phyloP scores from a whole-genome alignment of 345 rosid genomes.

The Eucalyptus fibrosa region DNA sequence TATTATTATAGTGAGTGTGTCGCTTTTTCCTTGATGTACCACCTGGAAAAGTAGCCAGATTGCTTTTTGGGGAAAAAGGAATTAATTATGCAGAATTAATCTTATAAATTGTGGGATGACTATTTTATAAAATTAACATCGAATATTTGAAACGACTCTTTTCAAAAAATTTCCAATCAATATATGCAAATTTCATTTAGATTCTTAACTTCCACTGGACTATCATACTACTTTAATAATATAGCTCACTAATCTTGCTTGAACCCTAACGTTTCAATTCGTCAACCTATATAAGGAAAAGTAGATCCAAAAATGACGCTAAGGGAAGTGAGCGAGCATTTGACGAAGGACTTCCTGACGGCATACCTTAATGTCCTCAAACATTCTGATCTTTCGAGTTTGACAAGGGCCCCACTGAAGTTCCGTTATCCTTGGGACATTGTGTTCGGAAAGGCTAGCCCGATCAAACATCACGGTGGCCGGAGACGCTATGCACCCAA shows the following conservation, averaged over 20 bases:
- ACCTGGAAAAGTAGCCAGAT: background rate
- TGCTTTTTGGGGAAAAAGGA: background rate
- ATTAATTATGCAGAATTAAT: background rate
- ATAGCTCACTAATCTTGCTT: background rate
- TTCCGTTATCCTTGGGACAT: slow-evolving; percentile 22
- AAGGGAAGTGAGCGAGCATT: background rate
- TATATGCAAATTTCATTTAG: background rate
- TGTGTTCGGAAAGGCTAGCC: slow-evolving; percentile 8
- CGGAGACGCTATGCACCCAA: slow-evolving; percentile 42
- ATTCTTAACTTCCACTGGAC: background rate
- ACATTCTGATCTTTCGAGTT: slow-evolving; percentile 5
- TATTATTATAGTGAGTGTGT: background rate
- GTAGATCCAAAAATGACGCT: background rate
- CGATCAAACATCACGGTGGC: slow-evolving; percentile 14
- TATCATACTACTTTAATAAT: background rate
- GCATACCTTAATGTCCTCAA: background rate
- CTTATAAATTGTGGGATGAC: no score
- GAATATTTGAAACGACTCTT: background rate
- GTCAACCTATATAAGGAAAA: background rate
- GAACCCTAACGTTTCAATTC: background rate
- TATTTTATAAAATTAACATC: no score
- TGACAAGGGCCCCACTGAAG: slow-evolving; percentile 12
- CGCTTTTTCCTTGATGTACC: background rate
- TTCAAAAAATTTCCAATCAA: background rate
- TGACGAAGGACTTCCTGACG: slow-evolving; percentile 6